These are phyloP conservation scores for Arctium lappa DNA, from an alignment of 129 eudicot genomes.

Conservation along the genomic window DNA sequence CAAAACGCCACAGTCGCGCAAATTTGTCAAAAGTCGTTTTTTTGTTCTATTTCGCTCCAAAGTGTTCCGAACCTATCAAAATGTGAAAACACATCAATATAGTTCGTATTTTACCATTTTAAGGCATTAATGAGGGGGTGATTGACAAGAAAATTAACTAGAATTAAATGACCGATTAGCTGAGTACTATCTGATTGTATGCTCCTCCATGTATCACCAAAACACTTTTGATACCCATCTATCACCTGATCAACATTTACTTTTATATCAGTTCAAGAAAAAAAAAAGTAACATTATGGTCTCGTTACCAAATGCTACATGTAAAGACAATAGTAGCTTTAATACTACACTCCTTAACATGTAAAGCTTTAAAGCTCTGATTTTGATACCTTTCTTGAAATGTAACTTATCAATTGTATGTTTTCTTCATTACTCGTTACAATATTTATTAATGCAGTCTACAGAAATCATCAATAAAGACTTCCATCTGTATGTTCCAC, in stretches of 20 bases:
- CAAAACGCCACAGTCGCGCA: too few species aligned
- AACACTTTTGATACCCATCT: slow-evolving; percentile 71
- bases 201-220: slow-evolving; percentile 88
- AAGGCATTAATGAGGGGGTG: too few species aligned
- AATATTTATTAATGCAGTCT: too few species aligned
- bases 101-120: slow-evolving; percentile 29
- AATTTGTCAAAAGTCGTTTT: too few species aligned
- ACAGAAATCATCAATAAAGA: too few species aligned
- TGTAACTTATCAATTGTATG: neutral
- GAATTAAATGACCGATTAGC: slow-evolving; percentile 1
- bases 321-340: neutral
- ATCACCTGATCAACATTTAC: slow-evolving; percentile 44
- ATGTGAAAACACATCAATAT: too few species aligned
- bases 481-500: too few species aligned
- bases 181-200: slow-evolving; percentile 60
- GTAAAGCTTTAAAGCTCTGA: neutral
- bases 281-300: too few species aligned
- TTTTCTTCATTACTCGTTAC: neutral
- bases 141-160: too few species aligned
- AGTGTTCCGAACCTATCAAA: too few species aligned
- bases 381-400: neutral
- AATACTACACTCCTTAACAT: too few species aligned
- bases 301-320: neutral
- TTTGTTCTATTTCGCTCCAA: too few species aligned
- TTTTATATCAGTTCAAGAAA: neutral